Percentiles rank a stretch among this genome's conserved stretches.
phyloP scores from a whole-genome alignment of 1,284 basidiomycete species.

The Cryptococcus wingfieldii region DNA sequence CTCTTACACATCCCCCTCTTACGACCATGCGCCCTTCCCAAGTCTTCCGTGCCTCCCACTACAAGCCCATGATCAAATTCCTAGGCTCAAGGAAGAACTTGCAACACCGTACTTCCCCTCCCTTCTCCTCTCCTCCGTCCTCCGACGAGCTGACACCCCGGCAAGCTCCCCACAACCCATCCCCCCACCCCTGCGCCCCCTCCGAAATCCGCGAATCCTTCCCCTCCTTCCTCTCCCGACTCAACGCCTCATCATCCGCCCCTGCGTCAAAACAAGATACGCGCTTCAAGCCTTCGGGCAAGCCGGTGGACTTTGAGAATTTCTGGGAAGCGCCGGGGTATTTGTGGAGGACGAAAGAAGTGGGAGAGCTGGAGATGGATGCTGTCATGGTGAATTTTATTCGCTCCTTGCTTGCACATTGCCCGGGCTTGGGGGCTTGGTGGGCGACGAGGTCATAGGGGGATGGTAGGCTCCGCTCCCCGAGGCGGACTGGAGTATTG shows the following conservation, averaged over 20 bases:
- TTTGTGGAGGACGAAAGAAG: conserved; percentile 61
- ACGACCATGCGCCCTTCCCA: conserved; percentile 30
- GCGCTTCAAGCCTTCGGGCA: conserved; percentile 11
- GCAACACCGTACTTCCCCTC: conserved; percentile 49
- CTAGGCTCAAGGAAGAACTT: conserved; percentile 66
- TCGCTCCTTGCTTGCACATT: neutral
- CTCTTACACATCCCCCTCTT: too few relatives aligned
- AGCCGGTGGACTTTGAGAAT: conserved; percentile 55
- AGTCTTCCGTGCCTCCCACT: conserved; percentile 25
- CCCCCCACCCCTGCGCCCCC: conserved; percentile 72
- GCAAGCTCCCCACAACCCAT: conserved; percentile 46
- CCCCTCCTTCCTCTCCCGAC: conserved; percentile 57
- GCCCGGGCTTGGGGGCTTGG: neutral
- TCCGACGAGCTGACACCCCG: too few relatives aligned
- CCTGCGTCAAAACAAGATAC: neutral
- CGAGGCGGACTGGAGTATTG: too few relatives aligned
- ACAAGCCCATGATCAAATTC: conserved; percentile 71
- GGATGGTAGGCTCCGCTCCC: too few relatives aligned
- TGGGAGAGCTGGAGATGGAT: conserved; percentile 70
- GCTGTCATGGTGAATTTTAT: conserved; percentile 64
- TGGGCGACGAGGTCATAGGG: too few relatives aligned
- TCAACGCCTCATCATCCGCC: conserved; percentile 40
- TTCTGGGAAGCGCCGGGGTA: conserved; percentile 75
- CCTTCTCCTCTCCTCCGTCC: too few relatives aligned
- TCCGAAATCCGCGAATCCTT: conserved; percentile 63